Percentiles rank a stretch among this genome's conserved stretches.
Conservation (phyloP, 371 early-diverging fungal species). For the Dinochytrium kinnereticum region DNA sequence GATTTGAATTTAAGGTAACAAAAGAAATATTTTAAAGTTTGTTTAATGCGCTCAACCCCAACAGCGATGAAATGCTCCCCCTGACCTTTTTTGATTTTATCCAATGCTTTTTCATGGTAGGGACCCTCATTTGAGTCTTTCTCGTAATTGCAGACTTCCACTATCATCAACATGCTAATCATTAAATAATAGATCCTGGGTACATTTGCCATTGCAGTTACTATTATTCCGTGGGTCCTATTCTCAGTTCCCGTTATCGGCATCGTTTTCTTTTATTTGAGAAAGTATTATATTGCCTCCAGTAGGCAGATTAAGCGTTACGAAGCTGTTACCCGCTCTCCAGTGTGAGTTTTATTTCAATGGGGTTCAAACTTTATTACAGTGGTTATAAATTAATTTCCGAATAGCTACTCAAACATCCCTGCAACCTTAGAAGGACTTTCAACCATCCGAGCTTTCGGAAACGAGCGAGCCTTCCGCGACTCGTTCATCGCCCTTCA, state of each 20-base stretch:
- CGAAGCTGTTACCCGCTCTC: conserved; percentile 54
- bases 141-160: too few species aligned
- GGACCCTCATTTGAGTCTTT: too few species aligned
- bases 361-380: too few species aligned
- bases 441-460: conserved; percentile 79
- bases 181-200: conserved; percentile 38
- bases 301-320: conserved; percentile 53
- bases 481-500: conserved; percentile 40
- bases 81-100: conserved; percentile 52
- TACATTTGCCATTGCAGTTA: conserved; percentile 37
- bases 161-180: too few species aligned
- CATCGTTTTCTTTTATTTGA: conserved; percentile 39
- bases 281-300: conserved; percentile 42
- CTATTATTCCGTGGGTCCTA: conserved; percentile 47
- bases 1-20: conserved; percentile 30
- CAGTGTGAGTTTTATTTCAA: conserved; percentile 32
- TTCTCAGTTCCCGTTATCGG: conserved; percentile 45
- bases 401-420: conserved; percentile 40
- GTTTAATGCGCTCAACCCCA: conserved; percentile 22
- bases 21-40: not conserved
- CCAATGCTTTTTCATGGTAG: conserved; percentile 45
- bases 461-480: conserved; percentile 65
- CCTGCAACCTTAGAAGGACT: conserved; percentile 66
- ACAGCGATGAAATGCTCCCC: conserved; percentile 54
- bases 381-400: conserved; percentile 5